Percentiles rank a stretch among this genome's conserved stretches.
phyloP scores from a whole-genome alignment of 768 basidiomycete genomes.

The Leccinum aurantiacum region DNA sequence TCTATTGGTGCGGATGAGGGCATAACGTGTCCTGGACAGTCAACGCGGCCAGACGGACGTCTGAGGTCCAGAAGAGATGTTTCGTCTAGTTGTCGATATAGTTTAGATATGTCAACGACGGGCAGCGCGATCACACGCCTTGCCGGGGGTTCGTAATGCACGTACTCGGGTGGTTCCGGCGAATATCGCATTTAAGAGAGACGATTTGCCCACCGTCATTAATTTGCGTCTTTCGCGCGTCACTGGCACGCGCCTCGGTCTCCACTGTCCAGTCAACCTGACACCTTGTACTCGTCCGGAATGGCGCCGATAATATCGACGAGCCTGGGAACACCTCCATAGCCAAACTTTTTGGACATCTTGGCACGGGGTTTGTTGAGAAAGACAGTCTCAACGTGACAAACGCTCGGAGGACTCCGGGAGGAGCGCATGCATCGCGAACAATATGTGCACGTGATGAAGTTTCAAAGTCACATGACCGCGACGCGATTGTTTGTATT shows the following conservation, averaged over 20 bases:
- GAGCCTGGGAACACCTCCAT: slow-evolving; percentile 84
- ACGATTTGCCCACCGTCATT: slow-evolving; percentile 88
- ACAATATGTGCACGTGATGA: slow-evolving; percentile 20
- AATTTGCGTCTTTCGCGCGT: no score
- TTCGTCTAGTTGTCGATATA: slow-evolving; percentile 60
- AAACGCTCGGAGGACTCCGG: no score
- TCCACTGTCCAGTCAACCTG: no score
- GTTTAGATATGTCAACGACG: background rate
- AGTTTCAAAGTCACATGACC: slow-evolving; percentile 26
- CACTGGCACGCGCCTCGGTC: no score
- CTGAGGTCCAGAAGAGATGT: slow-evolving; percentile 87
- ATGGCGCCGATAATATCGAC: slow-evolving; percentile 99
- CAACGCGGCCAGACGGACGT: slow-evolving; percentile 75
- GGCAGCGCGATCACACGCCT: slow-evolving; percentile 44
- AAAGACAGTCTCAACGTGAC: slow-evolving; percentile 56
- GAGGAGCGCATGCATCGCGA: background rate
- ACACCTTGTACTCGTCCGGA: slow-evolving; percentile 88
- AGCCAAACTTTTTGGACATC: slow-evolving; percentile 87
- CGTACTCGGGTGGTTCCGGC: slow-evolving; percentile 66
- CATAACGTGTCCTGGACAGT: slow-evolving; percentile 94
- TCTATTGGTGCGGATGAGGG: slow-evolving; percentile 83
- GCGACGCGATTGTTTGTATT: slow-evolving; percentile 24
- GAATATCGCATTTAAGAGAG: slow-evolving; percentile 88
- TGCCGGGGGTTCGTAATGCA: slow-evolving; percentile 85
- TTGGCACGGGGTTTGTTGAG: slow-evolving; percentile 85